A percentile compares a stretch with the other conserved stretches of the same genome.
These are phyloP conservation scores for Pilaira anomala DNA, from an alignment of 192 early-diverging fungal species.

Conservation along the genomic window DNA sequence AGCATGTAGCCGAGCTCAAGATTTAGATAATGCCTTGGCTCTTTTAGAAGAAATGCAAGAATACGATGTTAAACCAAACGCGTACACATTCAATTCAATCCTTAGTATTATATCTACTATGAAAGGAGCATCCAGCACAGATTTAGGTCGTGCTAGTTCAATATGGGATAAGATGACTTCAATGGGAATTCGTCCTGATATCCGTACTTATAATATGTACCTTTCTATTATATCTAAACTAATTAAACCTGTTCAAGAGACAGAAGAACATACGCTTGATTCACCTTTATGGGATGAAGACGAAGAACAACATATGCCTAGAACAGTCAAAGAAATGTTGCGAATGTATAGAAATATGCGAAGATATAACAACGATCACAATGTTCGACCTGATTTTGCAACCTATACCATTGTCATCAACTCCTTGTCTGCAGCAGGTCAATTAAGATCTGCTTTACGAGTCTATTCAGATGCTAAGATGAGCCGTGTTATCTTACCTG, in stretches of 20 bases:
- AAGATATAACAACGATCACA: neutral
- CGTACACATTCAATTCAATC: conserved; percentile 21
- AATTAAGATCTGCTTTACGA: conserved; percentile 13
- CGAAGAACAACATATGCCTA: neutral
- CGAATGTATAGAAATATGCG: conserved; percentile 23
- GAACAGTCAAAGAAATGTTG: conserved; percentile 16
- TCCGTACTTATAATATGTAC: conserved; percentile 21
- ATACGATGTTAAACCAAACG: conserved; percentile 18
- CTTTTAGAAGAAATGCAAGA: conserved; percentile 28
- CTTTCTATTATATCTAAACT: conserved; percentile 17
- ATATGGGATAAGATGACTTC: conserved; percentile 19
- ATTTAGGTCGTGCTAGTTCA: neutral
- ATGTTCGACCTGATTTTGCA: conserved; percentile 21
- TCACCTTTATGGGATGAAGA: neutral
- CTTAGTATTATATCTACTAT: conserved; percentile 4
- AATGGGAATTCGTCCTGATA: conserved; percentile 14
- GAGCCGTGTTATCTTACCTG: neutral
- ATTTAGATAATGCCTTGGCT: conserved; percentile 13
- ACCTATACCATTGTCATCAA: conserved; percentile 35
- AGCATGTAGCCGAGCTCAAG: neutral
- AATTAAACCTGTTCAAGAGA: neutral
- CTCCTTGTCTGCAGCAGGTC: neutral
- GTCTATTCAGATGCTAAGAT: conserved; percentile 19
- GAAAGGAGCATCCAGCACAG: neutral
- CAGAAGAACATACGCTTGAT: neutral